Base-by-base conservation (phyloP, 1,284 basidiomycete genomes). In the Leucoagaricus sp. region DNA sequence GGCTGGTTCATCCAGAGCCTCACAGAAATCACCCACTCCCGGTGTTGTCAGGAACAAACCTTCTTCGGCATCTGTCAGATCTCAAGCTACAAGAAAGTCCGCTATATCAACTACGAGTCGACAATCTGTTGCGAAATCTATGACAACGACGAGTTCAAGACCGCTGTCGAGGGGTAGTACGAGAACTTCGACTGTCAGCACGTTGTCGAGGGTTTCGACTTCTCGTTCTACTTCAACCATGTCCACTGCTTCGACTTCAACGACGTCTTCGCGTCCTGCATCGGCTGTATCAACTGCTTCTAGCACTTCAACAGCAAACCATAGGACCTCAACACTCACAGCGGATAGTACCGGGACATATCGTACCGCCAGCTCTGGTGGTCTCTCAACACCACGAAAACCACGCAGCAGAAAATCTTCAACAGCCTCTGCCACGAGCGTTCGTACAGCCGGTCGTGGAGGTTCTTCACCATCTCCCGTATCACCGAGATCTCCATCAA, bases 321-420 rank as follows among this genome's bases (percentile, higher is more conserved):
- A 26, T 57, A 53, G 31, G 53, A 21, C 33, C 38, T 63, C 33
- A 48, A 60, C 82, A n/a, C 73, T 72, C 0, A 74, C 75, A 3
- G 84, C 77, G 45, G 81, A 83, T 2, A 78, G 72, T 13, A 77
- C 62, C 12, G 62, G 78, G 2, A 78, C 81, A 1, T 89, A 84
- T 67, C 81, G 80, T 55, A 87, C 84, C 0, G 84, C 86, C 1
- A 65, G 66, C n/a, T 58, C 63, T 4, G 60, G n/a, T n/a, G n/a
- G 61, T 13, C 55, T 57, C 15, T 23, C 58, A 21, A 52, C 63
- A 17, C 46, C 53, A 19, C 44, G 13, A 5, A 4, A 40, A 31
- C 33, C 60, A 9, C 63, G 70, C 2, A 65, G 68, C 13, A 60
- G 70, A 15, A 64, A 64, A 26, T 67, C 67, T 12, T 72, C 70